phyloP scores from a whole-genome alignment of 257 asterid genomes.

The Misopates orontium region DNA sequence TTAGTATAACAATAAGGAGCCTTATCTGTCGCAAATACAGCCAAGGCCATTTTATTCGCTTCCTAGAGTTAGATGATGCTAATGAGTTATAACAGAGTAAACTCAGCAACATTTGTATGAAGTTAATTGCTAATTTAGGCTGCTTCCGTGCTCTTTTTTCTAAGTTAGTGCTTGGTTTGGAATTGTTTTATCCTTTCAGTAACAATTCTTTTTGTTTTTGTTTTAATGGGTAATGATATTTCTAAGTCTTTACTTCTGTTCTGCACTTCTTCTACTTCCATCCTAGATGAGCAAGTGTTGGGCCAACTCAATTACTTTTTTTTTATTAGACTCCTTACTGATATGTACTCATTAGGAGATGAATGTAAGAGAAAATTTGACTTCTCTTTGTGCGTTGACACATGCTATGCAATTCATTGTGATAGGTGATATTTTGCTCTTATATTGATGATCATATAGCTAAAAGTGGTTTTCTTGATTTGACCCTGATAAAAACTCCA shows the following conservation, averaged over 20 bases:
- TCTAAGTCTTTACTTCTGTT: neutral
- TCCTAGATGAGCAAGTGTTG: neutral
- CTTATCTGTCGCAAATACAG: no score
- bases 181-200: neutral
- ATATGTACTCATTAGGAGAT: neutral
- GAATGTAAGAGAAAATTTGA: neutral
- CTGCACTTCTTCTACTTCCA: neutral
- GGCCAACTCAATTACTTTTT: neutral
- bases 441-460: no score
- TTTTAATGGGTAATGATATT: neutral
- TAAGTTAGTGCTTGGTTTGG: neutral
- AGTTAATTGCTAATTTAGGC: neutral
- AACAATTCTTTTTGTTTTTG: no score
- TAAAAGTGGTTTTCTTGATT: no score
- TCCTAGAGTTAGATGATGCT: neutral
- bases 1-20: no score
- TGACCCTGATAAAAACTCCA: no score
- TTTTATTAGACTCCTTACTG: no score
- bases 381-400: no score
- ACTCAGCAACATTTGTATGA: neutral
- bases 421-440: no score
- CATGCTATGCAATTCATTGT: no score
- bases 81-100: neutral
- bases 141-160: neutral
- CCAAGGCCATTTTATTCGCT: neutral